A percentile compares a stretch with the other conserved stretches of the same genome.
These are phyloP conservation scores for Millerago galiae DNA, from an alignment of 805 yeast species.

Conservation along the genomic window DNA sequence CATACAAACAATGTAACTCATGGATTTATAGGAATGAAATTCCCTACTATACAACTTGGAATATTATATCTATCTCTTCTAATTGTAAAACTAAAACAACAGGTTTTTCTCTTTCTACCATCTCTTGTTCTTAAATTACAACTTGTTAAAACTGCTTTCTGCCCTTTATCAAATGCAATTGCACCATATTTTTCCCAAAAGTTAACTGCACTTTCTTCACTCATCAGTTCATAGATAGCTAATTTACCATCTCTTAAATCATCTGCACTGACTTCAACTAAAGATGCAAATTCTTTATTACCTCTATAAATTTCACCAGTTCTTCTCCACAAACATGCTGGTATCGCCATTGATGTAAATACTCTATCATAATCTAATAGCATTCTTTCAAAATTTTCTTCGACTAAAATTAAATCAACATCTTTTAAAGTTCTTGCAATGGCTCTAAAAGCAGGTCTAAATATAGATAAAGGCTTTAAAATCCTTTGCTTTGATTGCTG, in stretches of 20 bases:
- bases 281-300: conserved; percentile 89
- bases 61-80: conserved; percentile 89
- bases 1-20: no score
- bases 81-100: conserved; percentile 92
- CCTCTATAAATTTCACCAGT: conserved; percentile 96
- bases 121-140: conserved; percentile 81
- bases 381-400: conserved; percentile 92
- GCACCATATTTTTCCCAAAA: conserved; percentile 98
- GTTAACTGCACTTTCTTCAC: conserved; percentile 92
- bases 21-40: conserved; percentile 72
- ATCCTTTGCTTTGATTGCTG: conserved; percentile 77
- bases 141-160: conserved; percentile 89
- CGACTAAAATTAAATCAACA: conserved; percentile 85
- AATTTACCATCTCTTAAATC: conserved; percentile 87
- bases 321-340: conserved; percentile 95
- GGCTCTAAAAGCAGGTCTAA: conserved; percentile 90
- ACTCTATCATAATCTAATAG: conserved; percentile 88
- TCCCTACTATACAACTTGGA: conserved; percentile 94
- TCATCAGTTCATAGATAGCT: conserved; percentile 90
- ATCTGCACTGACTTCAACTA: conserved; percentile 85
- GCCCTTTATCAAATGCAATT: conserved; percentile 92
- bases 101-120: conserved; percentile 71
- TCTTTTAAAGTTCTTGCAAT: conserved; percentile 87
- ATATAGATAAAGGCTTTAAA: conserved; percentile 74
- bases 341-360: conserved; percentile 95